Conservation (phyloP, 1,139 yeast genomes). For the Arxiozyma slooffiae region DNA sequence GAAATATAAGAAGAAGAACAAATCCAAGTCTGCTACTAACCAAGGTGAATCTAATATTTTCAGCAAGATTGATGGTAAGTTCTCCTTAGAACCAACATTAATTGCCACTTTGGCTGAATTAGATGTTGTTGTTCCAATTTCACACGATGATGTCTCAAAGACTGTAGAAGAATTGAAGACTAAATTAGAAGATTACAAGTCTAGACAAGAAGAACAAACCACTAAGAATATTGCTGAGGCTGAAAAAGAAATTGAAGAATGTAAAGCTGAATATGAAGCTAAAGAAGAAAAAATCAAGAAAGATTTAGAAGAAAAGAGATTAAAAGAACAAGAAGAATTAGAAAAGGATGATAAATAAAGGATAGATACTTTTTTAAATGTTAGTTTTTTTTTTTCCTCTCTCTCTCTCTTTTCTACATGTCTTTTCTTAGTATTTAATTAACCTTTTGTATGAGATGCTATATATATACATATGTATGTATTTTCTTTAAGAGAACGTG, state of each 20-base stretch:
- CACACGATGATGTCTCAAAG: constrained; percentile 59
- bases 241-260: constrained; percentile 61
- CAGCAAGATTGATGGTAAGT: constrained; percentile 34
- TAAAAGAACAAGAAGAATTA: constrained; percentile 20
- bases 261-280: constrained; percentile 33
- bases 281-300: constrained; percentile 34
- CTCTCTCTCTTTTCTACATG: neutral
- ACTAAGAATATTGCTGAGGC: constrained; percentile 65
- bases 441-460: neutral
- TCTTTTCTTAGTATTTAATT: neutral
- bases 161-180: constrained; percentile 62
- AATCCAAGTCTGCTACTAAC: constrained; percentile 29
- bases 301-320: constrained; percentile 31
- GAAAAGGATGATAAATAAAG: constrained; percentile 4
- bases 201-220: constrained; percentile 76
- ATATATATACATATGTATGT: neutral
- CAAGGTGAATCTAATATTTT: constrained; percentile 21
- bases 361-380: neutral
- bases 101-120: constrained; percentile 71
- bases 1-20: constrained; percentile 42
- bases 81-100: constrained; percentile 72
- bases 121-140: constrained; percentile 71
- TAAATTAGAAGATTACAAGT: constrained; percentile 60
- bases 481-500: neutral
- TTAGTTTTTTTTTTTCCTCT: neutral